Base-by-base conservation (phyloP, 2,329 filamentous ascomycete genomes). In the Colletotrichum lentis region DNA sequence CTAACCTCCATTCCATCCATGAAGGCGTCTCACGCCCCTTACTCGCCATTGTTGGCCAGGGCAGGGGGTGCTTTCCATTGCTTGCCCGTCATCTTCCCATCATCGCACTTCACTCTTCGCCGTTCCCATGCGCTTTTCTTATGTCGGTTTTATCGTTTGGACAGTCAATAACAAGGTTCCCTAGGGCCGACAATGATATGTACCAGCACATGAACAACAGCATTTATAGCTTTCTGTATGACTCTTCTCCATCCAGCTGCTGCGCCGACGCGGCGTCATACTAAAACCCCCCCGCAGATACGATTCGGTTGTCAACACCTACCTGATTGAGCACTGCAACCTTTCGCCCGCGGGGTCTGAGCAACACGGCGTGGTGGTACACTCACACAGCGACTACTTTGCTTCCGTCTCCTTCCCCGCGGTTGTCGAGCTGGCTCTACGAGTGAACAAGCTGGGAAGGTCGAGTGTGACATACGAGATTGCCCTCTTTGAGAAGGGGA, bases 121-220 rank as follows among this genome's bases (percentile, higher is more conserved):
- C 31, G 18, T 24, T 55, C 43, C 22, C 39, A 54, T 54, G 22
- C n/a, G 20, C 56, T 56, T 44, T 14, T 35, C 67, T 68, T 58
- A 64, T 62, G 4, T 56, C 22, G 24, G 24, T 47, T 50, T 58
- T 43, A 37, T 31, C 55, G 57, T 46, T 55, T 43, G 53, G 31
- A 22, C 46, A 65, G 53, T 65, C 56, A 52, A 54, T 69, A 61
- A 70, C 66, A 53, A 62, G 50, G 54, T 69, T 63, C 67, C 62
- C 24, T 65, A 94, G 93, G 93, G 90, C 88, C 77, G 94, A 97
- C 79, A 97, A 97, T 76, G 94, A 97, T 81, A 96, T 96, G 92
- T 97, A 96, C 79, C 86, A 92, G 69, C 95, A 98, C 77, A 88
- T 97, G 84, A 97, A 97, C 81, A 97, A 97, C 76, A 91, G 90